phyloP scores from a whole-genome alignment of 805 yeast species.

The Ogataea paraovalis region DNA sequence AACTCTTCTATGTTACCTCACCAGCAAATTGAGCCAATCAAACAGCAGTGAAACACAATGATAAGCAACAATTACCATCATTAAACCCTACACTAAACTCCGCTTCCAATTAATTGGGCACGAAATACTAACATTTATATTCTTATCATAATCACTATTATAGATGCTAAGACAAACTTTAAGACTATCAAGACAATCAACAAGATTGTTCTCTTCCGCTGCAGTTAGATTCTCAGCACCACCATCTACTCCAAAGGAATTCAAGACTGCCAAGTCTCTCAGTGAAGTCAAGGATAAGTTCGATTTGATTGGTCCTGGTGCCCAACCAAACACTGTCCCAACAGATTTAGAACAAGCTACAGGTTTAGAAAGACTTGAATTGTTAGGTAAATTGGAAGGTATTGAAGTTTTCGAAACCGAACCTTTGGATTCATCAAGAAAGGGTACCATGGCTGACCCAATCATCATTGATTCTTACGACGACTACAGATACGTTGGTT shows the following conservation, averaged over 20 bases:
- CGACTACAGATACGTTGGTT: conserved; percentile 92
- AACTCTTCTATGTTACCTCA: too few relatives aligned
- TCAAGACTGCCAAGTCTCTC: conserved; percentile 62
- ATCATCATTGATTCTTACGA: conserved; percentile 85
- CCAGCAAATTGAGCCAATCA: too few relatives aligned
- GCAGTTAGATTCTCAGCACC: conserved; percentile 23
- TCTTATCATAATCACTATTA: not conserved
- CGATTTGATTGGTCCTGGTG: conserved; percentile 88
- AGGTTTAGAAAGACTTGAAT: conserved; percentile 95
- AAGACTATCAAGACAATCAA: conserved; percentile 28
- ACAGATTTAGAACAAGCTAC: conserved; percentile 95
- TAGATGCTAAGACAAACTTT: conserved; percentile 36
- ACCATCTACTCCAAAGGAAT: conserved; percentile 33
- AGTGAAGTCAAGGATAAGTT: conserved; percentile 76
- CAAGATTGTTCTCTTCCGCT: conserved; percentile 34
- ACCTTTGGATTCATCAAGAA: conserved; percentile 84
- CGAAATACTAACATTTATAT: not conserved
- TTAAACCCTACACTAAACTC: too few relatives aligned
- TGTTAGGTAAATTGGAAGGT: conserved; percentile 93
- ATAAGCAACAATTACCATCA: too few relatives aligned
- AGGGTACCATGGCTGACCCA: conserved; percentile 88
- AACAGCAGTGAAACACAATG: too few relatives aligned
- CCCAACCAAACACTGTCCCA: conserved; percentile 77
- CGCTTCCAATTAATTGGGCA: too few relatives aligned
- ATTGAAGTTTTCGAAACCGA: conserved; percentile 87